phyloP scores from a whole-genome alignment of 2,329 filamentous ascomycete species.

The Amylocarpus encephaloides region DNA sequence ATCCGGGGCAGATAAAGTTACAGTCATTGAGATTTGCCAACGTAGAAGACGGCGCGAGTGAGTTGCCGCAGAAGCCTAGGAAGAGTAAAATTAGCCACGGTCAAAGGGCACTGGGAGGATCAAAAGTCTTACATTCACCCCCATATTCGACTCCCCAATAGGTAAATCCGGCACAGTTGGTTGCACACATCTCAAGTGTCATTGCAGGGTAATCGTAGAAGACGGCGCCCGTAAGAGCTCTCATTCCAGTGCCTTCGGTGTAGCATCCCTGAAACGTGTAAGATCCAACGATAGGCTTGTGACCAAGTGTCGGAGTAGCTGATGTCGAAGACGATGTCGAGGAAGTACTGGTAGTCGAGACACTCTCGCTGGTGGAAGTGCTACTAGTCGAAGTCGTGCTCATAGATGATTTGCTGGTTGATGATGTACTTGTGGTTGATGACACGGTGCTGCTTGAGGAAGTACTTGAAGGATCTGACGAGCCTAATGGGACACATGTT shows the following conservation, averaged over 20 bases:
- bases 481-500: slow-evolving; percentile 37
- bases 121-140: slow-evolving; percentile 27
- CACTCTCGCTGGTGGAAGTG: slow-evolving; percentile 10
- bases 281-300: slow-evolving; percentile 19
- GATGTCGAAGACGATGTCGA: slow-evolving; percentile 11
- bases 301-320: slow-evolving; percentile 18
- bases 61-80: slow-evolving; percentile 30
- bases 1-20: slow-evolving; percentile 25
- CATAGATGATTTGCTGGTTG: neutral
- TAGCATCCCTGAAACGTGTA: slow-evolving; percentile 24
- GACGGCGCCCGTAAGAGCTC: slow-evolving; percentile 17
- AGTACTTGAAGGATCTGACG: slow-evolving; percentile 4
- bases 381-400: slow-evolving; percentile 26
- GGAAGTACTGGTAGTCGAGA: slow-evolving; percentile 4
- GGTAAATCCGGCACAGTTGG: slow-evolving; percentile 27
- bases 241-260: slow-evolving; percentile 15
- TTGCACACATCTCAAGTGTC: slow-evolving; percentile 30
- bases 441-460: neutral
- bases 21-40: slow-evolving; percentile 18
- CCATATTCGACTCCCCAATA: slow-evolving; percentile 37
- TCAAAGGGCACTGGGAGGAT: neutral
- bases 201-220: slow-evolving; percentile 25
- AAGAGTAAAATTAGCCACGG: slow-evolving; percentile 26
- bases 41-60: slow-evolving; percentile 13
- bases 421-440: slow-evolving; percentile 3